phyloP scores from a whole-genome alignment of 345 rosid species.

The Rubroshorea leprosula region DNA sequence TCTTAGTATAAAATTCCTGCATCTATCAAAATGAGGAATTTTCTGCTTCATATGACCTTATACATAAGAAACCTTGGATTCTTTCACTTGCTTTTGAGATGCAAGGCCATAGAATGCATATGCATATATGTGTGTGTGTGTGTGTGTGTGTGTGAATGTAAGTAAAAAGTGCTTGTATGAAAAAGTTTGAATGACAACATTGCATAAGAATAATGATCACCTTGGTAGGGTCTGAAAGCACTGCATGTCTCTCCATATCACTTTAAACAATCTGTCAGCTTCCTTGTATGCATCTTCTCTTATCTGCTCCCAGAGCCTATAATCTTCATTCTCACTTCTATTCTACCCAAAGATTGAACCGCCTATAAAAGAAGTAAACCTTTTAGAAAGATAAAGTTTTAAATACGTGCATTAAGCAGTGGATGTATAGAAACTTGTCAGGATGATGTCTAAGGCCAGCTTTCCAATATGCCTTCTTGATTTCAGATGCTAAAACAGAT shows the following conservation, averaged over 20 bases:
- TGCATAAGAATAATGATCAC: conserved; percentile 21
- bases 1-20: no score
- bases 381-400: conserved; percentile 5
- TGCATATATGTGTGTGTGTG: not conserved
- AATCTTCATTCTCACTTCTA: conserved; percentile 78
- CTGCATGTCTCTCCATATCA: conserved; percentile 95
- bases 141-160: no score
- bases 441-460: conserved; percentile 97
- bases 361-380: conserved; percentile 39
- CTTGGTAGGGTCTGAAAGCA: conserved; percentile 83
- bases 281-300: conserved; percentile 81
- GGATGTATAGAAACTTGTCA: conserved; percentile 66
- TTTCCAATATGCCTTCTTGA: conserved; percentile 86
- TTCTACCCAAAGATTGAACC: conserved; percentile 71
- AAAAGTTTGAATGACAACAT: not conserved
- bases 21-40: no score
- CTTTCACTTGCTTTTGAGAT: no score
- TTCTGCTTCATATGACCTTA: no score
- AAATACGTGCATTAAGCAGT: not conserved
- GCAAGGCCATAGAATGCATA: no score
- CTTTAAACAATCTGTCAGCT: conserved; percentile 86
- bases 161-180: not conserved
- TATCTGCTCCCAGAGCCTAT: conserved; percentile 73
- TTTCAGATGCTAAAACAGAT: conserved; percentile 70
- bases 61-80: no score